These are phyloP conservation scores for Candida sojae DNA, from an alignment of 1,139 yeast genomes.

Conservation along the genomic window DNA sequence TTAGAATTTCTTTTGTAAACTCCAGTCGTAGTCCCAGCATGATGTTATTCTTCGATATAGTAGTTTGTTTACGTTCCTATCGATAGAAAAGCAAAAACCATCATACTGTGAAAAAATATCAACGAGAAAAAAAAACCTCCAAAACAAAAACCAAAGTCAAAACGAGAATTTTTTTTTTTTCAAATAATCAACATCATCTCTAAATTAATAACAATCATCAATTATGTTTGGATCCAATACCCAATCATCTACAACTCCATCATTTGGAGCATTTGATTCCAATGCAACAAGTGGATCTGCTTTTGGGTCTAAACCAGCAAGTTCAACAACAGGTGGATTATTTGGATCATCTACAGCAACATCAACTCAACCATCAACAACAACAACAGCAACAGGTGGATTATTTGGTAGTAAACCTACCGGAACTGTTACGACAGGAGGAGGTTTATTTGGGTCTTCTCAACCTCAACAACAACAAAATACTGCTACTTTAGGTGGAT, in stretches of 20 bases:
- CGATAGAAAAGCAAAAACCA: too few relatives aligned
- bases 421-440: constrained; percentile 6
- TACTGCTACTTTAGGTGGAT: constrained; percentile 15
- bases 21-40: constrained; percentile 6
- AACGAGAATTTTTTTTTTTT: constrained; percentile 4
- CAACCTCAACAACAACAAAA: background rate
- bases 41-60: background rate
- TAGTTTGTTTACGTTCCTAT: background rate
- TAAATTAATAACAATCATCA: background rate
- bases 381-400: constrained; percentile 18
- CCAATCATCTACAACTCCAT: constrained; percentile 15
- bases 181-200: constrained; percentile 2
- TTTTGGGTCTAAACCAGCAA: constrained; percentile 24
- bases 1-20: constrained; percentile 2
- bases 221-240: constrained; percentile 20
- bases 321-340: constrained; percentile 13
- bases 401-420: constrained; percentile 20
- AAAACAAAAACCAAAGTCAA: background rate
- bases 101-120: too few relatives aligned
- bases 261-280: constrained; percentile 23
- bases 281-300: constrained; percentile 11
- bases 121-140: too few relatives aligned
- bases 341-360: constrained; percentile 14
- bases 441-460: constrained; percentile 18
- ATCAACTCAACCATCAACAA: constrained; percentile 6